Evolutionary conservation across 169 alveolate genomes (phyloP).

Genomic region (Fabrea salina): DNA sequence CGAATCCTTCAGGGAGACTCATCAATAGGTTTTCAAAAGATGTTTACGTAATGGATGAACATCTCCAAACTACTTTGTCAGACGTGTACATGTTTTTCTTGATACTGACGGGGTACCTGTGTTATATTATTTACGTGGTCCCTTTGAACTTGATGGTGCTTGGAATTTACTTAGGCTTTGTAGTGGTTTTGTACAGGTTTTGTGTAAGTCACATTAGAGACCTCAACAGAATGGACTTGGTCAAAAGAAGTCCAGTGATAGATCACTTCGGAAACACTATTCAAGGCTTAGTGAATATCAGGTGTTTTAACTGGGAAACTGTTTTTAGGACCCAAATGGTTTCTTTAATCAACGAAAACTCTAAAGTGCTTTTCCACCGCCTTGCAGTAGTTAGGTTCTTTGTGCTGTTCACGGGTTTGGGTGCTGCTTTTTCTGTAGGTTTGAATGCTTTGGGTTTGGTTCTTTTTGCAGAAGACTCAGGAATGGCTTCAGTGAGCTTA

Average conservation of each 20-base stretch:
- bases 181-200: background rate
- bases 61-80: background rate
- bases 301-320: background rate
- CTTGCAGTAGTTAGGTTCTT: background rate
- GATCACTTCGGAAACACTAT: background rate
- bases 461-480: background rate
- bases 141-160: background rate
- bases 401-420: background rate
- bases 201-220: conserved; percentile 5
- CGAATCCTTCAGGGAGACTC: conserved; percentile 81
- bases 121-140: background rate
- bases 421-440: background rate
- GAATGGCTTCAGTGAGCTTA: background rate
- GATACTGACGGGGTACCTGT: background rate
- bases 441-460: background rate
- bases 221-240: background rate
- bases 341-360: background rate
- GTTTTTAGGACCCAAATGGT: background rate
- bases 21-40: conserved; percentile 73
- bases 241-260: background rate
- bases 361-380: background rate
- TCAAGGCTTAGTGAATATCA: background rate
- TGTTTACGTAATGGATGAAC: conserved; percentile 40
- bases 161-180: background rate
- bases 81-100: background rate